Percentiles rank a stretch among this genome's conserved stretches.
phyloP scores from a whole-genome alignment of 192 early-diverging fungal genomes.

The Entomortierella lignicola region DNA sequence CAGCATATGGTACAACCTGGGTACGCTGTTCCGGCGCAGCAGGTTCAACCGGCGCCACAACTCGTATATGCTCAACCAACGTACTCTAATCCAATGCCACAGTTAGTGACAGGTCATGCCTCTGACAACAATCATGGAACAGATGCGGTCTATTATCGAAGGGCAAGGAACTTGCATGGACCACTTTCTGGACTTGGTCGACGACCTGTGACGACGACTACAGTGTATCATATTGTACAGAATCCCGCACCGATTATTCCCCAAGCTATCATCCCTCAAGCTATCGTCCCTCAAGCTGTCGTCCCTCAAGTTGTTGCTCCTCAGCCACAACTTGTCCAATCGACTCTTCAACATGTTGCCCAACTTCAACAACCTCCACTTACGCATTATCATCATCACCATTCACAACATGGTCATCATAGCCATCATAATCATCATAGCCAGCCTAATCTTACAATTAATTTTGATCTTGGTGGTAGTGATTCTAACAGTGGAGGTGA shows the following conservation, averaged over 20 bases:
- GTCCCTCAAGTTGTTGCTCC: no score
- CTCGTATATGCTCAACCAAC: neutral
- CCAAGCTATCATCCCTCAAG: neutral
- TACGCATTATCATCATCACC: neutral
- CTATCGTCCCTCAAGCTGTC: no score
- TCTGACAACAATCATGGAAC: neutral
- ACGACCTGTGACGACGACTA: neutral
- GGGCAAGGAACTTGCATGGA: neutral
- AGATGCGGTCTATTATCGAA: neutral
- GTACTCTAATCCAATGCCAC: constrained; percentile 5
- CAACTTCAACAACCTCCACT: neutral
- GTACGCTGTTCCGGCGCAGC: no score
- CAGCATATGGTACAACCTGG: neutral
- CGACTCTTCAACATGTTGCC: no score
- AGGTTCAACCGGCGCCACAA: neutral
- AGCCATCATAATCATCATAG: neutral
- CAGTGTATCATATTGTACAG: neutral
- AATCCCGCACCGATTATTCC: neutral
- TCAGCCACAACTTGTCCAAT: neutral
- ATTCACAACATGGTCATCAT: neutral
- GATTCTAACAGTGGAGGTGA: neutral
- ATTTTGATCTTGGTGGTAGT: neutral
- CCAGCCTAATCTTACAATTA: no score
- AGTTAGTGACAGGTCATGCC: neutral
- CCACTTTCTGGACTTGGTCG: neutral